These are phyloP conservation scores for Berberis vulgaris DNA, from an alignment of 164 flowering plant species.

Conservation along the genomic window DNA sequence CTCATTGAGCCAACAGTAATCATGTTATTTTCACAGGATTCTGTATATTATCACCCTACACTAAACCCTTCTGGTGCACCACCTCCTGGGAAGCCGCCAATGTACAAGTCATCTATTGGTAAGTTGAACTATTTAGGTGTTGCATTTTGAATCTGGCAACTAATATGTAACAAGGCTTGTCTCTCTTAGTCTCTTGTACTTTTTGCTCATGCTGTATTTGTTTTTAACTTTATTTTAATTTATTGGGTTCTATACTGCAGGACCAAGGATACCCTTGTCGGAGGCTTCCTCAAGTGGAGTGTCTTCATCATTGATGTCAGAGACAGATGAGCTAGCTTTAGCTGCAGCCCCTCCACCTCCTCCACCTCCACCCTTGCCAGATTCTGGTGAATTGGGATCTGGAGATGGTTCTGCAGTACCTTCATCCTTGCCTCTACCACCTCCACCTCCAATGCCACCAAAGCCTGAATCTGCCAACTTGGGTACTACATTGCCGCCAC, in stretches of 20 bases:
- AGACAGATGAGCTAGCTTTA: constrained; percentile 47
- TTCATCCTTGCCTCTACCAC: constrained; percentile 71
- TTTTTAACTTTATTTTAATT: neutral
- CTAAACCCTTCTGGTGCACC: constrained; percentile 97
- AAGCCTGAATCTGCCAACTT: constrained; percentile 30
- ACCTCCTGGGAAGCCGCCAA: constrained; percentile 99
- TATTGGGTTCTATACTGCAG: constrained; percentile 28
- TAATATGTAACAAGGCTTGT: neutral
- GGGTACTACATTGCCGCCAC: constrained; percentile 44
- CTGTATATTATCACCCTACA: constrained; percentile 94
- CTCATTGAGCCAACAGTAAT: constrained; percentile 2
- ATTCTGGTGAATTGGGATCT: constrained; percentile 29
- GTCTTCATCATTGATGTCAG: constrained; percentile 63
- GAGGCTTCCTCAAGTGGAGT: constrained; percentile 52
- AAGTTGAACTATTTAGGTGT: neutral
- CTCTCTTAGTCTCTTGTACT: too few relatives aligned
- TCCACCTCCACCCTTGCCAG: constrained; percentile 79
- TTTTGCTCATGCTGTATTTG: neutral
- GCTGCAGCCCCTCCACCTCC: constrained; percentile 67
- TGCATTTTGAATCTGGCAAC: neutral
- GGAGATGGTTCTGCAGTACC: constrained; percentile 44
- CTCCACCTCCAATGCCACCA: constrained; percentile 80
- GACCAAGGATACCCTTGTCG: constrained; percentile 73
- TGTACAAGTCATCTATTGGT: constrained; percentile 97
- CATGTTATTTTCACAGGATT: constrained; percentile 54